A percentile compares a stretch with the other conserved stretches of the same genome.
Conservation (phyloP, 345 rosid species). For the Pugionium dolabratum region DNA sequence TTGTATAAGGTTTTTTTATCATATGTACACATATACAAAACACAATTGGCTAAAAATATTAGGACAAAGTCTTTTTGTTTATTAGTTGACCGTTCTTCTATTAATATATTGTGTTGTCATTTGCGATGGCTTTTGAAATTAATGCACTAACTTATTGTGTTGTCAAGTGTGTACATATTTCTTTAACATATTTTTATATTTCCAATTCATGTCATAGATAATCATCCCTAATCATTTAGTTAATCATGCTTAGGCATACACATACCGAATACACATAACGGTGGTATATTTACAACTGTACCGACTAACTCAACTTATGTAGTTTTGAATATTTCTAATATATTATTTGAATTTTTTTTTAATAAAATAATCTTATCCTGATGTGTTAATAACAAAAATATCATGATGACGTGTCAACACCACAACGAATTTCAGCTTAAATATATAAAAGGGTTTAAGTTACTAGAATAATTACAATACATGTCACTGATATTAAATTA, state of each 20-base stretch:
- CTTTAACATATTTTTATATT: neutral
- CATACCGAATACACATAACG: neutral
- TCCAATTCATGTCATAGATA: constrained; percentile 5
- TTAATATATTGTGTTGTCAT: neutral
- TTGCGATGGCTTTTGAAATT: constrained; percentile 24
- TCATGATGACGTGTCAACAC: too few species aligned
- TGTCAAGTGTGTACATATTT: neutral
- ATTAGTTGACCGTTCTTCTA: constrained; percentile 23
- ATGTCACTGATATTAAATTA: too few species aligned
- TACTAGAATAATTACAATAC: too few species aligned
- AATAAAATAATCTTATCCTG: too few species aligned
- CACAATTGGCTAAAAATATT: constrained; percentile 1
- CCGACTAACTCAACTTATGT: constrained; percentile 2
- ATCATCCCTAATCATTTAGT: constrained; percentile 11
- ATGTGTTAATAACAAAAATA: too few species aligned
- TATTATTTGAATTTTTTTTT: too few species aligned
- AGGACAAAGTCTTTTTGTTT: constrained; percentile 19
- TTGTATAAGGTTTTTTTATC: neutral
- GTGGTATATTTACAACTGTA: constrained; percentile 14
- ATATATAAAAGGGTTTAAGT: too few species aligned
- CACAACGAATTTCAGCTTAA: too few species aligned
- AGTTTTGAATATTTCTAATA: constrained; percentile 10
- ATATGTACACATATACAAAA: neutral
- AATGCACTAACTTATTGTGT: neutral
- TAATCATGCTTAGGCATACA: constrained; percentile 8